Percentiles rank a stretch among this genome's conserved stretches.
Evolutionary conservation across 2,329 filamentous ascomycete species (phyloP).

Genomic region (Cyclaneusma minus): DNA sequence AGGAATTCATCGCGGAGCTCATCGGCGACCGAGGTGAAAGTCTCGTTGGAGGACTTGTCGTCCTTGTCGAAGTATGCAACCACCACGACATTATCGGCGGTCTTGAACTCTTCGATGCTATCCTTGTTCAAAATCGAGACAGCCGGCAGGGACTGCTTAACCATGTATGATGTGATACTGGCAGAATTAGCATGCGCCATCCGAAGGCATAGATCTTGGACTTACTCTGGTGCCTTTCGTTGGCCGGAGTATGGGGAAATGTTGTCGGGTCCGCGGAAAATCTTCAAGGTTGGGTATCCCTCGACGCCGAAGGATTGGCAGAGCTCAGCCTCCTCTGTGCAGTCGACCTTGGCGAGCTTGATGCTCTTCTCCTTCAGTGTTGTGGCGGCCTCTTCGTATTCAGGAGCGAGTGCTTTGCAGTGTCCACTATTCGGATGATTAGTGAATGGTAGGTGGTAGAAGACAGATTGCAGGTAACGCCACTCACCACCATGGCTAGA

Average conservation of each 20-base stretch:
- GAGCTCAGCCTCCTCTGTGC: conserved; percentile 84
- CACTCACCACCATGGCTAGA: conserved; percentile 21
- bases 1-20: conserved; percentile 79
- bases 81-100: conserved; percentile 87
- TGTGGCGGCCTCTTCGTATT: conserved; percentile 79
- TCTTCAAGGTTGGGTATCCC: conserved; percentile 96
- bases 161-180: conserved; percentile 74
- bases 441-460: conserved; percentile 11
- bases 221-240: conserved; percentile 67
- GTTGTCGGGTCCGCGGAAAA: conserved; percentile 85
- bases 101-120: conserved; percentile 91
- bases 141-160: conserved; percentile 89
- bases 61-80: conserved; percentile 73
- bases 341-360: conserved; percentile 77
- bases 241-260: conserved; percentile 73
- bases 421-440: conserved; percentile 40
- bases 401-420: conserved; percentile 93
- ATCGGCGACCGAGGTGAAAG: conserved; percentile 59
- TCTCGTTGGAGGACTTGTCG: conserved; percentile 75
- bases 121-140: conserved; percentile 73
- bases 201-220: conserved; percentile 8
- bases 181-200: too few relatives aligned
- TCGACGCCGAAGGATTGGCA: conserved; percentile 85
- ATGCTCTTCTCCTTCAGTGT: conserved; percentile 79
- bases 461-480: conserved; percentile 4